phyloP scores from a whole-genome alignment of 75 land plant genomes.

The Azolla pinnata region DNA sequence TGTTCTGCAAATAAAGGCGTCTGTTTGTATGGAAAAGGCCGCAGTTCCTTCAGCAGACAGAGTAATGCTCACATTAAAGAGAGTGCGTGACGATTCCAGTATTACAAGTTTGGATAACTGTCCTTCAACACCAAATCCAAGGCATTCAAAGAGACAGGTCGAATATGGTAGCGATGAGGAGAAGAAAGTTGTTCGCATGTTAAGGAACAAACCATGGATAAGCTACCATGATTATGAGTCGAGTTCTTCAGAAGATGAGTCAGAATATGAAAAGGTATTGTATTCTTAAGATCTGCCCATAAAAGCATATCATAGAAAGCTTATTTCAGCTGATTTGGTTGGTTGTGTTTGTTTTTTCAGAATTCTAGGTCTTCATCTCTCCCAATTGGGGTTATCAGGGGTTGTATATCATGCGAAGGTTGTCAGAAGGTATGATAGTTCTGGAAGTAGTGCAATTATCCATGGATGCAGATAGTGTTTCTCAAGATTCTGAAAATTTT shows the following conservation, averaged over 20 bases:
- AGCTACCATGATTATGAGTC: neutral
- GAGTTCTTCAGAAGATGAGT: neutral
- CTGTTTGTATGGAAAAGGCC: no score
- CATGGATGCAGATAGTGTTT: neutral
- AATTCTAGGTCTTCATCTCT: neutral
- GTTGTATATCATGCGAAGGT: conserved; percentile 42
- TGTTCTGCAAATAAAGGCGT: no score
- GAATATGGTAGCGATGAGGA: neutral
- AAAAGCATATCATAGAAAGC: no score
- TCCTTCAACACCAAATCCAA: neutral
- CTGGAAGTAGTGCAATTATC: neutral
- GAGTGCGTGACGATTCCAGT: neutral
- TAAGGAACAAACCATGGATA: neutral
- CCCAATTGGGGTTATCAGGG: conserved; percentile 50
- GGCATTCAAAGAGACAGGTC: neutral
- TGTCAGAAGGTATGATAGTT: conserved; percentile 55
- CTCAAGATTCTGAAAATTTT: neutral
- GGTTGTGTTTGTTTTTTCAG: neutral
- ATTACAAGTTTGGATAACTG: neutral
- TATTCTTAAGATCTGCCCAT: neutral
- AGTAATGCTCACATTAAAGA: neutral
- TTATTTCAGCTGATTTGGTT: no score
- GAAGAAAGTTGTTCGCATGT: neutral
- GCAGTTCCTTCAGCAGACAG: no score
- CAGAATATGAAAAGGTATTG: neutral